These are phyloP conservation scores for Gonapodya sp. DNA, from an alignment of 192 early-diverging fungal species.

Conservation along the genomic window DNA sequence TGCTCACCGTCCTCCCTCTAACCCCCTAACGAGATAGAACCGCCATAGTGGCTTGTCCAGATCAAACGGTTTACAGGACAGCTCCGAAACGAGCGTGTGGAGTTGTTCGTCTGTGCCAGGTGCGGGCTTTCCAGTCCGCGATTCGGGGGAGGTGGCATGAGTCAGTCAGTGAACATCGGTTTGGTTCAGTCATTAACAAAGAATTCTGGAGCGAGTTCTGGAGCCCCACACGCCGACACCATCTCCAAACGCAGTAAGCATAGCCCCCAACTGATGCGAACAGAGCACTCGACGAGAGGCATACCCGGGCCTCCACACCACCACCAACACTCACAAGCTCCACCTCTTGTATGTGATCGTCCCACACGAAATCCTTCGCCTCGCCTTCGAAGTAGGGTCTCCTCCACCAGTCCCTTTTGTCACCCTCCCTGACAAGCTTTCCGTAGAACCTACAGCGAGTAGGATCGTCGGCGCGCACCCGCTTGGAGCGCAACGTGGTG, in stretches of 20 bases:
- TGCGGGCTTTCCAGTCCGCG: neutral
- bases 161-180: neutral
- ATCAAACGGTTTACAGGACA: neutral
- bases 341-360: neutral
- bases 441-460: neutral
- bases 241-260: too few species aligned
- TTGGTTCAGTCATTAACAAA: neutral
- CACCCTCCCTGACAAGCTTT: neutral
- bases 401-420: neutral
- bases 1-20: constrained; percentile 1
- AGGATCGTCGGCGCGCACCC: neutral
- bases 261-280: too few species aligned
- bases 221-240: too few species aligned
- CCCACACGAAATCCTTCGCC: neutral
- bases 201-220: too few species aligned
- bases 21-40: neutral
- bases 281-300: too few species aligned
- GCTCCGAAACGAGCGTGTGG: neutral
- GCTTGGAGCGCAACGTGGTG: neutral
- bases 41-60: neutral
- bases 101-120: neutral
- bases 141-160: neutral
- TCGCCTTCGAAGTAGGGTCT: neutral
- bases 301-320: too few species aligned
- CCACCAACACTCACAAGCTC: neutral